Evolutionary conservation across 441 rosid species (phyloP), one percentile per base, ranked within the genome.

Genomic region (Populus hybrid): DNA sequence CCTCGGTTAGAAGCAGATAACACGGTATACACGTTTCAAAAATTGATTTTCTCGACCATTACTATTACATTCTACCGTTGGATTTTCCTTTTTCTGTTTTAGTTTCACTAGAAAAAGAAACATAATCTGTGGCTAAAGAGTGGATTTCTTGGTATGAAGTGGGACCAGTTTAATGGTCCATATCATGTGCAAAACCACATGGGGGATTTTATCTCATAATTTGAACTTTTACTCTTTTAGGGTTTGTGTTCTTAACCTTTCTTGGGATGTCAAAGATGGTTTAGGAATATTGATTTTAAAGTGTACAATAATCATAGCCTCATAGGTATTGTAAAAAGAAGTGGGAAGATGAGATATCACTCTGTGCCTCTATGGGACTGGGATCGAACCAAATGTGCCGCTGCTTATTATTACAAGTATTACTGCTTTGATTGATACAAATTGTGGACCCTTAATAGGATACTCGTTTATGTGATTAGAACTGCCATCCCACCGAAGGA

Each of bases 261-360:
- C n/a, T 38, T 50, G 61, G 66, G 75, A 34, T 40, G 40, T 35
- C 21, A 61, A 32, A 50, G 40, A 40, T 12, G 67, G 66, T 16
- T 19, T 75, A 76, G 68, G 74, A 77, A 78, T 79, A 77, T 67
- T 70, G 69, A 7, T 46, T 64, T 38, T 69, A n/a, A 63, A 57
- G 53, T 66, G 38, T 4, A 35, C 4, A 9, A 2, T 71, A 42
- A 14, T 42, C n/a, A 26, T 23, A 23, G 23, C 23, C 23, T 23
- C 23, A 23, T 6, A 3, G 32, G 6, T 21, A 40, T 23, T 7
- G 1, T 23, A 21, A n/a, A 16, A 71, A 23, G 59, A 21, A 21
- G 9, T 19, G 35, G 46, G 46, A 11, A 59, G 40, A 53, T 71
- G 67, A 30, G 72, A 77, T 69, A 74, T 61, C 11, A 21, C 9